Evolutionary conservation across 805 yeast genomes (phyloP).

Genomic region (Peterozyma toletana): DNA sequence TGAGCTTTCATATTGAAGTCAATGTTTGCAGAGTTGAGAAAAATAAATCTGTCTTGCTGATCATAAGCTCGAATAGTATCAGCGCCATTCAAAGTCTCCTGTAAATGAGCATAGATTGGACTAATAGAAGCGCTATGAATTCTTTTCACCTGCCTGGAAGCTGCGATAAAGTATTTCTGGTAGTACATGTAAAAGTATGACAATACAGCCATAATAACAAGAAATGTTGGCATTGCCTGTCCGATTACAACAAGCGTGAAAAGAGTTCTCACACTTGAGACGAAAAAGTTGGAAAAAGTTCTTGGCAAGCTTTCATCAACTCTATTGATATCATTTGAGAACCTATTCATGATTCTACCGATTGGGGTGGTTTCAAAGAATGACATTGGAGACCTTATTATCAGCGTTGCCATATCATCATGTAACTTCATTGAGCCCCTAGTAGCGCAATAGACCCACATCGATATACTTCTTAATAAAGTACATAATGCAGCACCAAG

Average conservation of each 20-base stretch:
- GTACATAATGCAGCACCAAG: conserved; percentile 41
- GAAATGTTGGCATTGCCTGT: conserved; percentile 81
- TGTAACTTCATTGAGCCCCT: conserved; percentile 75
- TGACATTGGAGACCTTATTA: conserved; percentile 87
- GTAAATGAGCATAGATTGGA: conserved; percentile 80
- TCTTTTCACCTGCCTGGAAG: conserved; percentile 79
- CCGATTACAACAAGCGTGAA: conserved; percentile 78
- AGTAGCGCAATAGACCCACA: conserved; percentile 67
- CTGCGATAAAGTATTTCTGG: conserved; percentile 68
- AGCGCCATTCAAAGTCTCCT: conserved; percentile 72
- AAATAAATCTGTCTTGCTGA: conserved; percentile 56
- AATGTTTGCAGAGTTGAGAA: conserved; percentile 59
- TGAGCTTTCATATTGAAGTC: conserved; percentile 88
- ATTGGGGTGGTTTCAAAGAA: conserved; percentile 95
- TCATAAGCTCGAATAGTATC: conserved; percentile 69
- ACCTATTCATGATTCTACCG: conserved; percentile 86
- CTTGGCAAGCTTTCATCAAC: conserved; percentile 75
- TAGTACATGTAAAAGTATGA: conserved; percentile 57
- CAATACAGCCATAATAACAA: conserved; percentile 67
- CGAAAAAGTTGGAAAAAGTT: conserved; percentile 63
- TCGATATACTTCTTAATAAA: conserved; percentile 34
- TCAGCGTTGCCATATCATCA: conserved; percentile 61
- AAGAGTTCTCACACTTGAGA: conserved; percentile 51
- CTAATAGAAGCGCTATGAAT: conserved; percentile 74
- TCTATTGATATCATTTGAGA: conserved; percentile 84